These are phyloP conservation scores for Chaetoceros muelleri DNA, from an alignment of 108 stramenopile genomes.

Conservation along the genomic window DNA sequence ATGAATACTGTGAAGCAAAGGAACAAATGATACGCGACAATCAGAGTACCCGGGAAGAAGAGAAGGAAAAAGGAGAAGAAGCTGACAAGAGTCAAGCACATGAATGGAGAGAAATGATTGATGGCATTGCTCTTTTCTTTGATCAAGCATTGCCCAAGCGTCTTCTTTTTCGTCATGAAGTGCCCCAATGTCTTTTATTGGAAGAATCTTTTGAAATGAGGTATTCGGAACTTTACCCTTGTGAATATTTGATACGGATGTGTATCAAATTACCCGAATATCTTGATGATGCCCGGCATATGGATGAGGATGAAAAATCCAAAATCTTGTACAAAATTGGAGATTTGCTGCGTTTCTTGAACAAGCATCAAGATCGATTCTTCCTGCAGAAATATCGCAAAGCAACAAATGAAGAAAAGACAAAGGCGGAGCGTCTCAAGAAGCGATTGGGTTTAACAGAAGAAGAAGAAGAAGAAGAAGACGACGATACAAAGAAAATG, in stretches of 20 bases:
- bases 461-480: neutral
- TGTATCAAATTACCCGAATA: conserved; percentile 37
- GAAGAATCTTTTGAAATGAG: conserved; percentile 14
- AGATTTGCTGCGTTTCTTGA: conserved; percentile 55
- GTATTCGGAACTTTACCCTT: conserved; percentile 47
- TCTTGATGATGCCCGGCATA: conserved; percentile 16
- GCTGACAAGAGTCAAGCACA: conserved; percentile 9
- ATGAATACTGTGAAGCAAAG: conserved; percentile 33
- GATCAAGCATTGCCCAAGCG: conserved; percentile 51
- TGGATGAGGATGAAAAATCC: conserved; percentile 20
- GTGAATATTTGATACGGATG: conserved; percentile 52
- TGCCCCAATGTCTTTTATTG: conserved; percentile 25
- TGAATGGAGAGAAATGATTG: conserved; percentile 58
- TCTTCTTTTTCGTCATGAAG: conserved; percentile 50
- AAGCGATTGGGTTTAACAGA: neutral
- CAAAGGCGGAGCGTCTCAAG: neutral
- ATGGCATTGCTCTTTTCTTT: conserved; percentile 56
- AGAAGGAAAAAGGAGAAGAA: conserved; percentile 14
- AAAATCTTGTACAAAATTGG: conserved; percentile 46
- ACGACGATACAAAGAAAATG: too few relatives aligned
- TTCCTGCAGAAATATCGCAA: conserved; percentile 20
- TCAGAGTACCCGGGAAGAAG: conserved; percentile 4
- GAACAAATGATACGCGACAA: conserved; percentile 5
- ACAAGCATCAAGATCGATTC: conserved; percentile 44
- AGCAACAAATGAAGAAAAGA: conserved; percentile 12